These are phyloP conservation scores for Penicillium sp. DNA, from an alignment of 2,329 filamentous ascomycete species.

Conservation along the genomic window DNA sequence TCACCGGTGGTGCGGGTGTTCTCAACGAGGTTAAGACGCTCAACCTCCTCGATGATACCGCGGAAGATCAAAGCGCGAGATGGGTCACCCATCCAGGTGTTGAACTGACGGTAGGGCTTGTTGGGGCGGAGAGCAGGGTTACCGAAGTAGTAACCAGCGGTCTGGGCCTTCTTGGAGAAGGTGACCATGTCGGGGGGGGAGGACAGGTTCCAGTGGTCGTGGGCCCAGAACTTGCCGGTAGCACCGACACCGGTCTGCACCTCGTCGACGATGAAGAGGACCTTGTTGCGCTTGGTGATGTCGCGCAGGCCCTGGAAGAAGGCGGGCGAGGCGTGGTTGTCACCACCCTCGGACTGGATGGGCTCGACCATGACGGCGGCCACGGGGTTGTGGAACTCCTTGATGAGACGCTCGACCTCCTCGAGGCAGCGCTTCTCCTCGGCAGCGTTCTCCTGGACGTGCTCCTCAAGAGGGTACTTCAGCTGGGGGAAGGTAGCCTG, in stretches of 20 bases:
- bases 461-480: slow-evolving; percentile 84
- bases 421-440: slow-evolving; percentile 81
- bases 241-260: slow-evolving; percentile 93
- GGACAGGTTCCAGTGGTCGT: slow-evolving; percentile 88
- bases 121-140: slow-evolving; percentile 81
- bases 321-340: slow-evolving; percentile 86
- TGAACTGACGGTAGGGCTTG: slow-evolving; percentile 95
- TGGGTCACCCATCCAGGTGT: slow-evolving; percentile 97
- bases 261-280: slow-evolving; percentile 91
- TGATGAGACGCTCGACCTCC: slow-evolving; percentile 82
- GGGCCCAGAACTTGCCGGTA: slow-evolving; percentile 94
- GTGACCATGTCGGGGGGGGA: slow-evolving; percentile 90
- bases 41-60: slow-evolving; percentile 80
- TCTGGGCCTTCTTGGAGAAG: slow-evolving; percentile 94
- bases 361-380: slow-evolving; percentile 86
- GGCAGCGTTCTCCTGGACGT: slow-evolving; percentile 78
- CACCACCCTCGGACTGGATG: slow-evolving; percentile 90
- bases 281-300: slow-evolving; percentile 68
- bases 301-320: slow-evolving; percentile 87
- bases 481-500: slow-evolving; percentile 84
- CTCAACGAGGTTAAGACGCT: slow-evolving; percentile 71
- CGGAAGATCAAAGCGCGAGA: slow-evolving; percentile 84
- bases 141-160: slow-evolving; percentile 89
- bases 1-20: slow-evolving; percentile 78
- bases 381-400: slow-evolving; percentile 77